Percentiles rank a stretch among this genome's conserved stretches.
These are phyloP conservation scores for Hapsidospora chrysogenum DNA, from an alignment of 495 filamentous ascomycete genomes.

Conservation along the genomic window DNA sequence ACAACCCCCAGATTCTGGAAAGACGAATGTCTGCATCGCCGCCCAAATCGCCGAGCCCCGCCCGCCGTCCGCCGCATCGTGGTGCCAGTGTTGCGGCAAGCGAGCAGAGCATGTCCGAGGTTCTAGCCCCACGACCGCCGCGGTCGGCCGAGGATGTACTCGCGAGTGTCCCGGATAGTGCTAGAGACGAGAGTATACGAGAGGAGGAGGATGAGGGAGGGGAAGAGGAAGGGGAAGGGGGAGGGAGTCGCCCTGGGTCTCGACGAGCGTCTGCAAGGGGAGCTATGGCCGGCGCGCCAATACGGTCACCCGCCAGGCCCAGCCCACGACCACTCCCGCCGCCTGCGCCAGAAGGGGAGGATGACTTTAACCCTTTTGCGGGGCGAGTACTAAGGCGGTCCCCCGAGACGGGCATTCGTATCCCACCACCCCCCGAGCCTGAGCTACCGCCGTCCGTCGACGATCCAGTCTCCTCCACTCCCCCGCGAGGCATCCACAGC, in stretches of 20 bases:
- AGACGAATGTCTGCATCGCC: conserved; percentile 22
- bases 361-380: conserved; percentile 17
- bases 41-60: conserved; percentile 14
- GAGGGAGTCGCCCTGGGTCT: conserved; percentile 20
- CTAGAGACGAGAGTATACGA: too few species aligned
- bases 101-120: too few species aligned
- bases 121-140: too few species aligned
- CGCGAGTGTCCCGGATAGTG: too few species aligned
- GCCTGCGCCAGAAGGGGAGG: conserved; percentile 21
- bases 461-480: conserved; percentile 30
- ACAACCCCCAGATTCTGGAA: conserved; percentile 41
- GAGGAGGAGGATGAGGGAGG: conserved; percentile 4
- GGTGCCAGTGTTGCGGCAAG: too few species aligned
- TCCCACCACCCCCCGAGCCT: conserved; percentile 30
- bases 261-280: conserved; percentile 15
- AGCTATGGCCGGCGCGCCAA: conserved; percentile 10
- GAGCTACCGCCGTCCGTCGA: conserved; percentile 46
- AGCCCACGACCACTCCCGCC: conserved; percentile 21
- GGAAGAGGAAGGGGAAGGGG: conserved; percentile 12
- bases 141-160: too few species aligned
- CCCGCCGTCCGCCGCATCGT: too few species aligned
- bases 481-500: conserved; percentile 35
- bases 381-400: conserved; percentile 15
- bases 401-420: conserved; percentile 21
- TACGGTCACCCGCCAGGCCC: conserved; percentile 14